Evolutionary conservation across 768 basidiomycete species (phyloP).

Genomic region (Fistulinella prunicolor): DNA sequence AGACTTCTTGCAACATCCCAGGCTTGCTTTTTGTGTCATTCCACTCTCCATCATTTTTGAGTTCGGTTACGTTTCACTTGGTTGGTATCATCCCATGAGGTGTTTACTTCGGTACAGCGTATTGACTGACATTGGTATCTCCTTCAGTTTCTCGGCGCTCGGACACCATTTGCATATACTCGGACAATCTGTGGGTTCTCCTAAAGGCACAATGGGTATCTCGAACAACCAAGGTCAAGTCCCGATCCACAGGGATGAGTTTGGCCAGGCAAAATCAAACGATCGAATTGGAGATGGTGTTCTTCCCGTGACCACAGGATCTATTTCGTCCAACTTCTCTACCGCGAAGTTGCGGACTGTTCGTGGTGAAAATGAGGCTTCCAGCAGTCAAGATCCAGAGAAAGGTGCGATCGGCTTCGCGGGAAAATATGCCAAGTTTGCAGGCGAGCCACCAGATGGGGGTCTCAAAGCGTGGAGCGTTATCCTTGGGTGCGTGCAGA

Average conservation of each 20-base stretch:
- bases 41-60: no score
- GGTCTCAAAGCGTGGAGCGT: conserved; percentile 32
- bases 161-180: neutral
- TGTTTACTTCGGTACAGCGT: neutral
- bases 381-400: conserved; percentile 3
- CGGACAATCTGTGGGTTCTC: neutral
- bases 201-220: neutral
- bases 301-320: neutral
- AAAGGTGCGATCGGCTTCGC: neutral
- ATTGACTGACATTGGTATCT: neutral
- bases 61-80: no score
- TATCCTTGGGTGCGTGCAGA: conserved; percentile 23
- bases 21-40: no score
- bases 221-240: neutral
- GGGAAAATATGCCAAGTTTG: conserved; percentile 18
- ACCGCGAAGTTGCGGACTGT: conserved; percentile 8
- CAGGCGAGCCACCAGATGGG: conserved; percentile 27
- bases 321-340: neutral
- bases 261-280: neutral
- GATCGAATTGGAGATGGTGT: neutral
- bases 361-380: conserved; percentile 1
- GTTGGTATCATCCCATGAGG: neutral
- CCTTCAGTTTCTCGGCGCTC: neutral
- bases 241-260: neutral
- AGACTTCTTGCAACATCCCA: no score